These are phyloP conservation scores for Backusella mclennaniae DNA, from an alignment of 192 early-diverging fungal species.

Conservation along the genomic window DNA sequence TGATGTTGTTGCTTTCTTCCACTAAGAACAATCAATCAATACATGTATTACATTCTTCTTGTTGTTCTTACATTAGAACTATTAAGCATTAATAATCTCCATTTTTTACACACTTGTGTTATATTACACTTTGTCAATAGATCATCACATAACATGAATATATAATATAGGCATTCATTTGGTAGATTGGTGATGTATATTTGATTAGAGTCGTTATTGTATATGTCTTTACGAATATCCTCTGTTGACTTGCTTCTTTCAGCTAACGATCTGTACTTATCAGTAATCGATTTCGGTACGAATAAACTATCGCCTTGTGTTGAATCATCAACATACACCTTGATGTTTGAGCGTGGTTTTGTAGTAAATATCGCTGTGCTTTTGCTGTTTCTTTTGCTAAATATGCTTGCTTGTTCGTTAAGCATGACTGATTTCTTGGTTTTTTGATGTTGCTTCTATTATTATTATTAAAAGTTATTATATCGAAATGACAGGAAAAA, in stretches of 20 bases:
- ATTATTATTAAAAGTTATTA: neutral
- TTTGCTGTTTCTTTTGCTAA: neutral
- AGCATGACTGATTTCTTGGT: neutral
- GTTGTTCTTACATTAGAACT: neutral
- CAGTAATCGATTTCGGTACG: neutral
- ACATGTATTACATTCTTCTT: neutral
- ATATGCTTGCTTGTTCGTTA: neutral
- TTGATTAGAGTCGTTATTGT: neutral
- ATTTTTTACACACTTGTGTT: neutral
- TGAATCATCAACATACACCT: neutral
- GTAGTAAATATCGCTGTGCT: neutral
- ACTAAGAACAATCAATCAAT: neutral
- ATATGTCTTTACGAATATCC: neutral
- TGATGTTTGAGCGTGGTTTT: neutral
- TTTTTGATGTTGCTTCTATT: neutral
- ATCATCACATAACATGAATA: neutral
- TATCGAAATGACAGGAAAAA: neutral
- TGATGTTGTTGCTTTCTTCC: neutral
- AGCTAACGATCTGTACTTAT: neutral
- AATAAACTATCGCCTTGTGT: neutral
- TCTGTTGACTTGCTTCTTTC: neutral
- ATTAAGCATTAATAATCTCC: neutral
- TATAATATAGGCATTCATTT: neutral
- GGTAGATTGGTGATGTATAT: neutral
- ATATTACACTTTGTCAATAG: neutral